Conservation (phyloP, 148 eudicot genomes). For the Heliamphora exappendiculata region DNA sequence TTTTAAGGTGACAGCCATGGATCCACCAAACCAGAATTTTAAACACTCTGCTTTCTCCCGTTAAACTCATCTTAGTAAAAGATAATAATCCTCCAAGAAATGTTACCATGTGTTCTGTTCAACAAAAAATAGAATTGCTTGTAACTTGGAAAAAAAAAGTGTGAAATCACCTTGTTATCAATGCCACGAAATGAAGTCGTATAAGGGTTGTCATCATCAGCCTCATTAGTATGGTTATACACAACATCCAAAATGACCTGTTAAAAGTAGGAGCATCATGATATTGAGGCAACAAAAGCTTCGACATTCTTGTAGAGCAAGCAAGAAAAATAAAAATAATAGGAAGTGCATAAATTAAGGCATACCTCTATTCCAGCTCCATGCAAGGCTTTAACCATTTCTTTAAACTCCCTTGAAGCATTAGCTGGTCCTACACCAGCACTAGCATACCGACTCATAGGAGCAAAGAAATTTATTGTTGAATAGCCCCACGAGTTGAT, state of each 20-base stretch:
- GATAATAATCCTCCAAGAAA: not conserved
- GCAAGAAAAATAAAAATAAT: not conserved
- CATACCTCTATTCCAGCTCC: conserved; percentile 90
- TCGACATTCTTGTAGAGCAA: not conserved
- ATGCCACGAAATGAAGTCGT: conserved; percentile 96
- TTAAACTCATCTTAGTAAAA: not conserved
- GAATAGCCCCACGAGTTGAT: conserved; percentile 99
- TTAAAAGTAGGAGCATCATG: conserved; percentile 14
- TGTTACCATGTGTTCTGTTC: not conserved
- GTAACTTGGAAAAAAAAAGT: not conserved
- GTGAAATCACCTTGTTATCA: conserved; percentile 73
- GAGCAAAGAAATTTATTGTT: conserved; percentile 96
- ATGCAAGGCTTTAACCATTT: conserved; percentile 96
- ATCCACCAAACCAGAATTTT: not conserved
- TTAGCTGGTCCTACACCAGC: conserved; percentile 82
- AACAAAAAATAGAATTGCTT: not conserved
- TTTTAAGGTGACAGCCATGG: not conserved
- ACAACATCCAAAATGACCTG: conserved; percentile 99
- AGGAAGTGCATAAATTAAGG: conserved; percentile 1
- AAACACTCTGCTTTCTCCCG: not conserved
- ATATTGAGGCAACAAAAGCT: not conserved
- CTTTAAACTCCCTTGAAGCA: conserved; percentile 81
- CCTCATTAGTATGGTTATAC: conserved; percentile 97
- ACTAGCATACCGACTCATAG: conserved; percentile 99
- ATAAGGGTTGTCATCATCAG: conserved; percentile 84